Conservation (phyloP, 176 grass and related monocot genomes). For the Oropetium thomaeum region DNA sequence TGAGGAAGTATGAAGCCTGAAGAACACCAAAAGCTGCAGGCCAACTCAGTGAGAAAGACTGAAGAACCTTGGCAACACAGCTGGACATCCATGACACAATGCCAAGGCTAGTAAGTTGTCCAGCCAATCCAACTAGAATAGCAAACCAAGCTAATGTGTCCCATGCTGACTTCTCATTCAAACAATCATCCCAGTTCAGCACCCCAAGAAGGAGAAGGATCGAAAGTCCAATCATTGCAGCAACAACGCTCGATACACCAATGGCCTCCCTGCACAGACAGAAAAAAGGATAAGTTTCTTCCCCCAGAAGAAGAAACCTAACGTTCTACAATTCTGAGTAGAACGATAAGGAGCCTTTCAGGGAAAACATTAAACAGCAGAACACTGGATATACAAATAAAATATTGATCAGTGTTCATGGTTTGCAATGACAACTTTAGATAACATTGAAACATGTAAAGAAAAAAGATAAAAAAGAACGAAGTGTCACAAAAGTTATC, state of each 20-base stretch:
- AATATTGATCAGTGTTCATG: background rate
- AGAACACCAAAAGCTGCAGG: slow-evolving; percentile 86
- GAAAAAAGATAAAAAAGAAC: background rate
- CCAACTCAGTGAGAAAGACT: slow-evolving; percentile 90
- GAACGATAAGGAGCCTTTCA: background rate
- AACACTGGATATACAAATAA: background rate
- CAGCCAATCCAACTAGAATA: slow-evolving; percentile 94
- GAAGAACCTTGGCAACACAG: slow-evolving; percentile 77
- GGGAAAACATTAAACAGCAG: slow-evolving; percentile 15
- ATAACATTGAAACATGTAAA: background rate
- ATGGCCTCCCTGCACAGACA: slow-evolving; percentile 55
- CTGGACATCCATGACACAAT: slow-evolving; percentile 91
- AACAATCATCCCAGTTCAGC: slow-evolving; percentile 88
- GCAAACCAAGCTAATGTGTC: slow-evolving; percentile 99
- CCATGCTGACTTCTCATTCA: slow-evolving; percentile 96
- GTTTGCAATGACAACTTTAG: background rate
- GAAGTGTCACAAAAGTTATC: background rate
- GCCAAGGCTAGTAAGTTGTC: slow-evolving; percentile 75
- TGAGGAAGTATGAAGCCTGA: slow-evolving; percentile 91
- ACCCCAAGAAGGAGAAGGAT: slow-evolving; percentile 89
- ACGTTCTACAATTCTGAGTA: background rate
- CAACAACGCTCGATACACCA: slow-evolving; percentile 76
- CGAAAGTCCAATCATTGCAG: slow-evolving; percentile 90
- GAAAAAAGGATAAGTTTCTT: background rate
- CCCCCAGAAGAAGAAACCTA: background rate